Conservation (phyloP, 441 rosid species). For the Pelargonium citronellum region DNA sequence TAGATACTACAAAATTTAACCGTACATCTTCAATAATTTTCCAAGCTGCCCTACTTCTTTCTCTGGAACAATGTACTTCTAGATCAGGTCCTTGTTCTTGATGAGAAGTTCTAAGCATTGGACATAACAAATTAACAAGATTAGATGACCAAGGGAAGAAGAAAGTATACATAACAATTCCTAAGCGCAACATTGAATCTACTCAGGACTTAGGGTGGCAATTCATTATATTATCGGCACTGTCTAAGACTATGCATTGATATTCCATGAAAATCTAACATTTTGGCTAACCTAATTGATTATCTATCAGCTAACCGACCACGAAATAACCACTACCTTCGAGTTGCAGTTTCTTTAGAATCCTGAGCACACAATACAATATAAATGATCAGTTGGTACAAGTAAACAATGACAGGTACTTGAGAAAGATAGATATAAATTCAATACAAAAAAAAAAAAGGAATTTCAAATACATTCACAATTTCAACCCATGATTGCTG, state of each 20-base stretch:
- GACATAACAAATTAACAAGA: not conserved
- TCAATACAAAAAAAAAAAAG: not conserved
- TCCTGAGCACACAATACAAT: constrained; percentile 19
- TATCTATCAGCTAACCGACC: not conserved
- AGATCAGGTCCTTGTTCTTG: constrained; percentile 37
- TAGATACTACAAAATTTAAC: constrained; percentile 7
- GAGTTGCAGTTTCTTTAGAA: constrained; percentile 21
- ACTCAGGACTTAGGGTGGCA: not conserved
- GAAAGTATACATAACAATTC: not conserved
- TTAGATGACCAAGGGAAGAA: constrained; percentile 1
- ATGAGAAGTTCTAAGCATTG: constrained; percentile 34
- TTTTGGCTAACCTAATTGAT: not conserved
- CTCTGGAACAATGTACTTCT: constrained; percentile 84
- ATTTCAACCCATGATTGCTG: not conserved
- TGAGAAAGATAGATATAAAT: not conserved
- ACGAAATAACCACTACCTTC: constrained; percentile 23
- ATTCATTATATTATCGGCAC: not conserved
- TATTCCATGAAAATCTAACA: not conserved
- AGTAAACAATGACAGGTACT: not conserved
- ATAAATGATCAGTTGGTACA: not conserved
- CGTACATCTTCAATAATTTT: constrained; percentile 66
- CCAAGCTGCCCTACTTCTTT: constrained; percentile 87
- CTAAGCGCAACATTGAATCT: not conserved
- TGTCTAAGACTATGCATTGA: not conserved
- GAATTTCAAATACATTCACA: not conserved